Conservation (phyloP, 2,329 filamentous ascomycete genomes). For the Achaetomium macrosporum region DNA sequence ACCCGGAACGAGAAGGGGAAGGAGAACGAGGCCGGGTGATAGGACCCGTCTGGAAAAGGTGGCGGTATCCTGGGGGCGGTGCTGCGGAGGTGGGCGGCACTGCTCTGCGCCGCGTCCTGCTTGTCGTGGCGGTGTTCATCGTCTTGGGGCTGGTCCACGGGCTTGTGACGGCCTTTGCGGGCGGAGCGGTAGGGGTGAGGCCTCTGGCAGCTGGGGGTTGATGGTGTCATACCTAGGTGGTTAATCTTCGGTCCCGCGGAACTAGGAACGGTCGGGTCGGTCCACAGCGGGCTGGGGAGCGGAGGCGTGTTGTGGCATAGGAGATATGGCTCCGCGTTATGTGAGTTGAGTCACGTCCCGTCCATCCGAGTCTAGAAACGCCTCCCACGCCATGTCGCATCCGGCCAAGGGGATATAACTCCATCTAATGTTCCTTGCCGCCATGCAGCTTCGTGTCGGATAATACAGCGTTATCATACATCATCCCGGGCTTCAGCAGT, state of each 20-base stretch:
- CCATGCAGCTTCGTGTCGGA: background rate
- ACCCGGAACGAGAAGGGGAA: too few relatives aligned
- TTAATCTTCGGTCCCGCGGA: too few relatives aligned
- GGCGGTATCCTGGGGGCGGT: background rate
- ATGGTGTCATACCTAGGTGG: background rate
- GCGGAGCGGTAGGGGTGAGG: background rate
- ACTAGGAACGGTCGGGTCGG: background rate
- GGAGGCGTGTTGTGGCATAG: background rate
- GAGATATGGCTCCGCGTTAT: background rate
- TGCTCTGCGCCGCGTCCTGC: conserved; percentile 1
- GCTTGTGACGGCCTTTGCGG: conserved; percentile 1
- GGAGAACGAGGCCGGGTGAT: background rate
- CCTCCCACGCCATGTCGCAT: too few relatives aligned
- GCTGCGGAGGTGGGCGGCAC: background rate
- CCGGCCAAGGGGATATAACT: too few relatives aligned
- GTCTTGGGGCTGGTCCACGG: conserved; percentile 8
- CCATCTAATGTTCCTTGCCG: background rate
- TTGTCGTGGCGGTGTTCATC: conserved; percentile 9
- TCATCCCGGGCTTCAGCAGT: conserved; percentile 3
- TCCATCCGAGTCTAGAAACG: background rate
- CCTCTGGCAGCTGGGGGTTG: background rate
- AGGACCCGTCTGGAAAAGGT: background rate
- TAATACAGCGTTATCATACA: conserved; percentile 15
- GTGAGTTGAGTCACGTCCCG: background rate
- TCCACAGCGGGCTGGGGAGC: background rate